These are phyloP conservation scores for Apiotrichum siamense DNA, from an alignment of 1,284 basidiomycete genomes.

Conservation along the genomic window DNA sequence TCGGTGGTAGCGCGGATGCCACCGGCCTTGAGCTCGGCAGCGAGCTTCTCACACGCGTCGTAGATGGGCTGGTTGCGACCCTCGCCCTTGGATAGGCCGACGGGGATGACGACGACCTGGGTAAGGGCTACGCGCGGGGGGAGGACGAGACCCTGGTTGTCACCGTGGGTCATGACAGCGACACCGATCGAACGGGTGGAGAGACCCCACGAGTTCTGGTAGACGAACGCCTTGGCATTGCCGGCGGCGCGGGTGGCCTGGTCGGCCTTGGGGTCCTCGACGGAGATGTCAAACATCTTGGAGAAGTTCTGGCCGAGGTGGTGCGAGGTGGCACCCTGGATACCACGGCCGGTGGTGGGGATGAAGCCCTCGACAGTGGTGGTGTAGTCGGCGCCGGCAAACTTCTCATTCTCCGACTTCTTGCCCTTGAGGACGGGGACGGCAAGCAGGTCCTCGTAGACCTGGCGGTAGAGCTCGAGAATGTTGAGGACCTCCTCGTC, in stretches of 20 bases:
- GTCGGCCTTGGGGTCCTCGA: conserved; percentile 69
- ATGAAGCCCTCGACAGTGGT: conserved; percentile 98
- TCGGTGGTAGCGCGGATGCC: conserved; percentile 86
- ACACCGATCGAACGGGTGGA: conserved; percentile 95
- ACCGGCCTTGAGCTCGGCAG: conserved; percentile 60
- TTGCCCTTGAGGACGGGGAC: conserved; percentile 94
- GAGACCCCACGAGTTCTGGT: conserved; percentile 99
- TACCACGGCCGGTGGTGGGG: conserved; percentile 92
- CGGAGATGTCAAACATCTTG: conserved; percentile 96
- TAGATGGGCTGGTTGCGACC: conserved; percentile 63
- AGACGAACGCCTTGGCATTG: conserved; percentile 65
- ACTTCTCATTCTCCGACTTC: conserved; percentile 99
- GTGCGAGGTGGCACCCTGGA: conserved; percentile 96
- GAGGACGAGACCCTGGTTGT: conserved; percentile 93
- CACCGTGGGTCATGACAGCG: conserved; percentile 99
- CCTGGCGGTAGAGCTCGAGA: conserved; percentile 87
- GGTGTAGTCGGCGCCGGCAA: conserved; percentile 95
- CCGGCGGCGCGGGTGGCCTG: conserved; percentile 22
- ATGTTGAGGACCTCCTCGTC: conserved; percentile 88
- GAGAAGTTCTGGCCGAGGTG: conserved; percentile 99
- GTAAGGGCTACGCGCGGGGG: conserved; percentile 90
- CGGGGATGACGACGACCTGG: conserved; percentile 88
- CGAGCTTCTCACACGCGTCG: conserved; percentile 68
- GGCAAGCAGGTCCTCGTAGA: conserved; percentile 96
- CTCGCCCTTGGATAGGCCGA: conserved; percentile 64